A percentile compares a stretch with the other conserved stretches of the same genome.
phyloP scores from a whole-genome alignment of 306 rosid species.

The Vicia sativa region DNA sequence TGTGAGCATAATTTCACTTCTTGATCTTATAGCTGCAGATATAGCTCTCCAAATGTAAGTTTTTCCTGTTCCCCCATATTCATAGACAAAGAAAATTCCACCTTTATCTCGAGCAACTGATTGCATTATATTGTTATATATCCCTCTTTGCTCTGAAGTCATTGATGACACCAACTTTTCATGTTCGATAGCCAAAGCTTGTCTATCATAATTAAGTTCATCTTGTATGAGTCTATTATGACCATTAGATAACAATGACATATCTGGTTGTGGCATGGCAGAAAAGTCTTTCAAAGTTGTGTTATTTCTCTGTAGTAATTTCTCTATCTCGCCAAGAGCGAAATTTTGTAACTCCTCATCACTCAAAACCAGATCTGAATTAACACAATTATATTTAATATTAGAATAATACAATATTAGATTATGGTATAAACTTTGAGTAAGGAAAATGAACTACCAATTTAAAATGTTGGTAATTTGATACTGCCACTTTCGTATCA shows the following conservation, averaged over 20 bases:
- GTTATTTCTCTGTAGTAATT: too few species aligned
- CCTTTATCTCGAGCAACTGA: neutral
- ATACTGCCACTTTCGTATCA: too few species aligned
- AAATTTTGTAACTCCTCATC: too few species aligned
- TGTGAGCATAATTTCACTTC: neutral
- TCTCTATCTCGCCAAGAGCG: too few species aligned
- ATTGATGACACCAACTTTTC: neutral
- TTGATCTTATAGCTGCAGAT: neutral
- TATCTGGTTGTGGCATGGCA: neutral
- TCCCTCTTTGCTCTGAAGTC: neutral
- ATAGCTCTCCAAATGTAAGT: neutral
- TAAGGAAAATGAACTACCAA: too few species aligned
- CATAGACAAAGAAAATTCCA: neutral
- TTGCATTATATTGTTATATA: neutral
- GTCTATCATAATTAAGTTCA: neutral
- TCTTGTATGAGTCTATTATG: neutral
- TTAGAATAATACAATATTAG: too few species aligned
- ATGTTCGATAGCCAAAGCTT: neutral
- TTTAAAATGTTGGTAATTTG: too few species aligned
- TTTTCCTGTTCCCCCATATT: neutral
- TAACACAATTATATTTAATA: too few species aligned
- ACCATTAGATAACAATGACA: neutral
- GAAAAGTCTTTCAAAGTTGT: neutral
- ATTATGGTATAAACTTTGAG: too few species aligned
- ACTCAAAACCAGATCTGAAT: too few species aligned